Conservation (phyloP, 2,329 filamentous ascomycete species). For the Paradendryphiella salina region DNA sequence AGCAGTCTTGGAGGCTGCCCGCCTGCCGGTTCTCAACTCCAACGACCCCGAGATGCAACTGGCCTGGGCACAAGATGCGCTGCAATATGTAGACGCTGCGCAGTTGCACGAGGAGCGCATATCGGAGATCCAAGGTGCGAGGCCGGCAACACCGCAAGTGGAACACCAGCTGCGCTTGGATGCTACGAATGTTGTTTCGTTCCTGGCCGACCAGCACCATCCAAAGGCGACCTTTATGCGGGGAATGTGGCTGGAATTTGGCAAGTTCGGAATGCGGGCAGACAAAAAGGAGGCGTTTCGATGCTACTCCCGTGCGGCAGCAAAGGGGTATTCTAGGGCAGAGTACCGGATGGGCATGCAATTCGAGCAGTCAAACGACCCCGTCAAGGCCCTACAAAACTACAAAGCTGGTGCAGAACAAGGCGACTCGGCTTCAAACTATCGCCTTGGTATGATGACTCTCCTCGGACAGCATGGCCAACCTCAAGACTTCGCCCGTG, state of each 20-base stretch:
- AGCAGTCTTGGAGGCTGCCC: conserved; percentile 80
- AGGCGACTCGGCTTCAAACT: conserved; percentile 84
- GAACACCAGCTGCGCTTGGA: conserved; percentile 88
- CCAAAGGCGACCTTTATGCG: conserved; percentile 93
- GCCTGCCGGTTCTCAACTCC: conserved; percentile 81
- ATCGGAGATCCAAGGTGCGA: conserved; percentile 58
- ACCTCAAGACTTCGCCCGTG: conserved; percentile 74
- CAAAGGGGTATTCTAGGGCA: conserved; percentile 81
- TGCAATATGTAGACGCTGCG: conserved; percentile 84
- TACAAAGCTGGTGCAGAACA: conserved; percentile 80
- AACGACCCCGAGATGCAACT: conserved; percentile 96
- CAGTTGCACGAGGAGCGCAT: conserved; percentile 75
- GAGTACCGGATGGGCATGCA: conserved; percentile 99
- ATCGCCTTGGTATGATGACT: conserved; percentile 95
- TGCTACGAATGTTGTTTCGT: conserved; percentile 87
- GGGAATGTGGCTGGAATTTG: conserved; percentile 97
- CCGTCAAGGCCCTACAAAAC: conserved; percentile 85
- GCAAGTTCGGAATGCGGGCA: conserved; percentile 85
- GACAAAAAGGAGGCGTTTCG: conserved; percentile 95
- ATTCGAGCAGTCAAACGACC: conserved; percentile 92
- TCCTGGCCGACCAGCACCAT: conserved; percentile 87
- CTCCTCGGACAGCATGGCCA: conserved; percentile 92
- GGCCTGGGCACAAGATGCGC: conserved; percentile 91
- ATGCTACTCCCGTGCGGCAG: conserved; percentile 82
- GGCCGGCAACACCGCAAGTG: conserved; percentile 78